A percentile compares a stretch with the other conserved stretches of the same genome.
Conservation (phyloP, 176 grass and related monocot species). For the Triticum aestivum region IWGSC_CS_RefSeq_v2.1 NC_057806.1:457026637-457027136, state of each 20-base stretch:
- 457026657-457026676: too few species aligned
- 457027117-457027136: slow-evolving; percentile 17
- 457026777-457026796: too few species aligned
- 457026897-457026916: too few species aligned
- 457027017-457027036: slow-evolving; percentile 27
- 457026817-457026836: too few species aligned
- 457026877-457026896: not conserved
- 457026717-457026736: not conserved
- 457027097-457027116: not conserved
- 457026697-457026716: not conserved
- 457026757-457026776: too few species aligned
- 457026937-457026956: slow-evolving; percentile 29
- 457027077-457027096: not conserved
- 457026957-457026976: slow-evolving; percentile 61
- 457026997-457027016: slow-evolving; percentile 31
- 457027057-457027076: slow-evolving; percentile 40
- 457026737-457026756: not conserved
- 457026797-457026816: too few species aligned
- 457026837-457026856: too few species aligned
- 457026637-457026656: too few species aligned
- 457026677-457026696: too few species aligned
- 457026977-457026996: slow-evolving; percentile 23
- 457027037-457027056: slow-evolving; percentile 7
- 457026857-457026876: not conserved
- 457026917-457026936: not conserved